Evolutionary conservation across 2,329 filamentous ascomycete species (phyloP), one percentile per base, ranked within the genome.

Genomic region (Pestalotiopsis sp.): DNA sequence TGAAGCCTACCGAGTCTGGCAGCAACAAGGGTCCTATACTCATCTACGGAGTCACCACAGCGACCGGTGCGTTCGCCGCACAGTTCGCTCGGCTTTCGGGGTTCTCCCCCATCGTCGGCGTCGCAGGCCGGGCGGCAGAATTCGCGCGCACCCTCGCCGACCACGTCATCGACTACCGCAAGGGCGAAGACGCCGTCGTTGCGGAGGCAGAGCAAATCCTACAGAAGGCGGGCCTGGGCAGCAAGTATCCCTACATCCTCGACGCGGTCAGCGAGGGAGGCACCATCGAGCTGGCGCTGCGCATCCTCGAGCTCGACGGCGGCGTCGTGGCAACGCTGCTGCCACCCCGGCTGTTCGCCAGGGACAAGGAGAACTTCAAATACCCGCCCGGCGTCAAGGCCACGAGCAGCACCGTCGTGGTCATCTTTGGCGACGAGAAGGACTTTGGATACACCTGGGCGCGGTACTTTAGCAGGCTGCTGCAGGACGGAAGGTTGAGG

Each of bases 51-150:
- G 86, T 83, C 0, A 81, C 86, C 0, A 84, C 84, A 0, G 83
- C 89, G 0, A 88, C 91, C 1, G 89, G 89, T 6, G 78, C 85
- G 4, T 91, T 86, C 72, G 85, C 85, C 0, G 78, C 90, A 57
- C 87, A 91, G 75, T 80, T 91, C 13, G 87, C 87, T 11, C 74
- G 71, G 4, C 79, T 80, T 5, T 83, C 83, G 69, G 86, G 88
- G 73, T 87, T 91, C 69, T 87, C 90, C 75, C 90, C 89, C 0
- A 78, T 91, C 59, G 88, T 91, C 70, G 84, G 83, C 69, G 81
- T 91, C 5, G 88, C 89, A 0, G 89, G 89, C 6, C 79, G 81
- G 2, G 85, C 85, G 4, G 76, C 76, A 6, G 73, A 82, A 1
- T 86, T 85, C 71, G 87, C 90, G 2, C 80, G 86, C 74, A 77